A percentile compares a stretch with the other conserved stretches of the same genome.
Evolutionary conservation across 225 moss, liverwort and hornwort species (phyloP).

Genomic region (Bryoerythrophyllum caledonicum): DNA sequence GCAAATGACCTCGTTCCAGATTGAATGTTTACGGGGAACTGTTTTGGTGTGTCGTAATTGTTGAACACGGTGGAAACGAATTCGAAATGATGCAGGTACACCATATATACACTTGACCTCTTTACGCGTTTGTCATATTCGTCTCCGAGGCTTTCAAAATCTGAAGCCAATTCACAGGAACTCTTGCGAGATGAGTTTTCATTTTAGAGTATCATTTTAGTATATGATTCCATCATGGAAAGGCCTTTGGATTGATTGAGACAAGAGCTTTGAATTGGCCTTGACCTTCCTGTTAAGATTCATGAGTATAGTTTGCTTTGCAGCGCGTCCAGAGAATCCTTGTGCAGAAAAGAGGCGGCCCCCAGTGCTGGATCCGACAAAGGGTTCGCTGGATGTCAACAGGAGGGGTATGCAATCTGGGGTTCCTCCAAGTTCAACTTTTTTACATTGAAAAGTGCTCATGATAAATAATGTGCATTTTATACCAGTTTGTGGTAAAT

Average conservation of each 20-base stretch:
- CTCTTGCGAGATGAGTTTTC: no score
- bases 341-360: slow-evolving; percentile 1
- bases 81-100: slow-evolving; percentile 40
- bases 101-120: neutral
- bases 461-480: neutral
- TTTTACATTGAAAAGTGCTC: neutral
- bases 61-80: neutral
- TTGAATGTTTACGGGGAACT: neutral
- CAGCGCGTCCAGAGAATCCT: slow-evolving; percentile 13
- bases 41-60: neutral
- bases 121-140: neutral
- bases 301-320: neutral
- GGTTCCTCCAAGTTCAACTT: neutral
- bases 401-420: slow-evolving; percentile 7
- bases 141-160: no score
- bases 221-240: no score
- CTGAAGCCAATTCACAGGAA: no score
- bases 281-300: no score
- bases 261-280: no score
- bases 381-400: slow-evolving; percentile 23
- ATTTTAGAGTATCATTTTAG: no score
- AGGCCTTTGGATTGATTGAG: no score
- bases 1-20: slow-evolving; percentile 6
- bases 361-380: neutral
- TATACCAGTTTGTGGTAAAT: neutral